phyloP scores from a whole-genome alignment of 2,329 filamentous ascomycete species.

The Metarhizium humberi region DNA sequence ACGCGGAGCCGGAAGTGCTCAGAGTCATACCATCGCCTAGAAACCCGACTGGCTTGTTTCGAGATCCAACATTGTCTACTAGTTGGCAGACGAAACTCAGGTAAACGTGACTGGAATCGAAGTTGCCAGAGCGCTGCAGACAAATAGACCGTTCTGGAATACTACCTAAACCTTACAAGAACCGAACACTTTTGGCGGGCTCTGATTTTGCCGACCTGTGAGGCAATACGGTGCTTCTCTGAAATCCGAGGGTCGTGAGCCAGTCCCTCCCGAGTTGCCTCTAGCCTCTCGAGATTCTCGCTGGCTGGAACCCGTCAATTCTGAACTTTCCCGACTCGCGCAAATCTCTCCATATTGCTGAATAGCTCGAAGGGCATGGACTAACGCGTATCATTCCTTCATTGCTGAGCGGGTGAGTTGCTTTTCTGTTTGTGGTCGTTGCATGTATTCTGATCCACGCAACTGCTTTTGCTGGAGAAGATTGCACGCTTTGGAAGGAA shows the following conservation, averaged over 20 bases:
- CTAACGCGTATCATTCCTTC: background rate
- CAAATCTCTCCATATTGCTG: background rate
- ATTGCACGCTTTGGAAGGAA: background rate
- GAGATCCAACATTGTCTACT: background rate
- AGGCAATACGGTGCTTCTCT: background rate
- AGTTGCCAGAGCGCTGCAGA: background rate
- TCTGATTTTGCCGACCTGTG: background rate
- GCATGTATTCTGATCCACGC: too few relatives aligned
- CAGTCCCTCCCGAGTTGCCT: background rate
- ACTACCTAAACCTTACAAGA: background rate
- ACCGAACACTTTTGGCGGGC: background rate
- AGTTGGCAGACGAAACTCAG: background rate
- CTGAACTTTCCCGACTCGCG: background rate
- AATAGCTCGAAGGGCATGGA: constrained; percentile 1
- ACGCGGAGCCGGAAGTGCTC: background rate
- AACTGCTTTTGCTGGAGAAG: too few relatives aligned
- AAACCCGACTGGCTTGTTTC: background rate
- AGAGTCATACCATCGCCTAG: background rate
- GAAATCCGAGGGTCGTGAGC: background rate
- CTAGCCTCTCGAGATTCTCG: background rate
- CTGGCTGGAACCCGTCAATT: background rate
- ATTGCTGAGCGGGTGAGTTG: too few relatives aligned
- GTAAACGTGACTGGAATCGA: background rate
- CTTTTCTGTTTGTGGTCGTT: too few relatives aligned
- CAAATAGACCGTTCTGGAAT: background rate